These are phyloP conservation scores for Rhodotorula mucilaginosa DNA, from an alignment of 1,284 basidiomycete species.

Conservation along the genomic window DNA sequence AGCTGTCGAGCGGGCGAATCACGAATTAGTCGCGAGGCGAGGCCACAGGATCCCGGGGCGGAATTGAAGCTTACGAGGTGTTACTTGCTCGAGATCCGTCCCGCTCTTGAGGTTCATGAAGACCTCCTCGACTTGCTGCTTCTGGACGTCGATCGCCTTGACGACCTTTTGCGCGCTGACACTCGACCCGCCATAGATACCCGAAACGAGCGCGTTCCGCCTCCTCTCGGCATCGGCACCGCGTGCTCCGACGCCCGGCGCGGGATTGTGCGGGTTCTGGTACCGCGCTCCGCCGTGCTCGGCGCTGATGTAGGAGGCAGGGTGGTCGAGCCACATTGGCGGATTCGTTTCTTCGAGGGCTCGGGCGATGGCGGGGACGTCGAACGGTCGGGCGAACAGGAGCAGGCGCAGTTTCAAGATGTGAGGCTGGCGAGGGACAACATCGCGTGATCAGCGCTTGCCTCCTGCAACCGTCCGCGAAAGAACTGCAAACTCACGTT, in stretches of 20 bases:
- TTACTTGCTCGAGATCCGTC: slow-evolving; percentile 79
- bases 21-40: not conserved
- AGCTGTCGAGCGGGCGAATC: slow-evolving; percentile 52
- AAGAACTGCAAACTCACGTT: slow-evolving; percentile 46
- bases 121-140: slow-evolving; percentile 88
- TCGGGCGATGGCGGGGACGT: slow-evolving; percentile 74
- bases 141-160: slow-evolving; percentile 85
- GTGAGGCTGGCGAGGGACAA: slow-evolving; percentile 58
- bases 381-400: slow-evolving; percentile 87
- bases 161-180: not conserved
- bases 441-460: not conserved
- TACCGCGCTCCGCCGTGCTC: slow-evolving; percentile 68
- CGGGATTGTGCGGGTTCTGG: slow-evolving; percentile 82
- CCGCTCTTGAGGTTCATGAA: slow-evolving; percentile 84
- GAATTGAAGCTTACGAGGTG: slow-evolving; percentile 62
- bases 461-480: too few relatives aligned
- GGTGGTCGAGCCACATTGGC: slow-evolving; percentile 75
- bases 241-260: slow-evolving; percentile 61
- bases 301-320: slow-evolving; percentile 58
- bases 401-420: slow-evolving; percentile 80
- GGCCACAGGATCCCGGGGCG: not conserved
- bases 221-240: slow-evolving; percentile 32
- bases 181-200: slow-evolving; percentile 7
- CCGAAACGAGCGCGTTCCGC: slow-evolving; percentile 15
- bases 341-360: slow-evolving; percentile 59